phyloP scores from a whole-genome alignment of 371 early-diverging fungal species.

The Apophysomyces elegans region DNA sequence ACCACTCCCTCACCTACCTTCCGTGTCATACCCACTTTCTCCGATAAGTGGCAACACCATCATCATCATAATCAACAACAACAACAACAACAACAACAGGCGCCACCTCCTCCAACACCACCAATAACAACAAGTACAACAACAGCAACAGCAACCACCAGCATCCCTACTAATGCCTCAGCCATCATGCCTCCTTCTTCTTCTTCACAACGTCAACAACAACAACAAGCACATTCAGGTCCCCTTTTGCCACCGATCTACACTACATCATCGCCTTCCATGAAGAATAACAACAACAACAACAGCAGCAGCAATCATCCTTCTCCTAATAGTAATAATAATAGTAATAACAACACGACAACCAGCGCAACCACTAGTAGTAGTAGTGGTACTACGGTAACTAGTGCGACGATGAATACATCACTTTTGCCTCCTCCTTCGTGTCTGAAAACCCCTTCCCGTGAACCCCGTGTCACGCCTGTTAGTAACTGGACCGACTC shows the following conservation, averaged over 20 bases:
- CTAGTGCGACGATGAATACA: slow-evolving; percentile 6
- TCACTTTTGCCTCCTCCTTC: not conserved
- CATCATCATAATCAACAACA: slow-evolving; percentile 14
- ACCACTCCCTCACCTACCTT: slow-evolving; percentile 40
- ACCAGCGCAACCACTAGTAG: not conserved
- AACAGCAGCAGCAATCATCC: not conserved
- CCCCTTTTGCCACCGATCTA: no score
- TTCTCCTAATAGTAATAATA: not conserved
- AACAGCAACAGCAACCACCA: slow-evolving; percentile 6
- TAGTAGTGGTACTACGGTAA: slow-evolving; percentile 7
- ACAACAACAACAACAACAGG: not conserved
- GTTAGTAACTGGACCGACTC: slow-evolving; percentile 19
- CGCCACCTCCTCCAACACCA: not conserved
- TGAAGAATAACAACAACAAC: slow-evolving; percentile 6
- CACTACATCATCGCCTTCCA: slow-evolving; percentile 23
- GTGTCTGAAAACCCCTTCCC: not conserved
- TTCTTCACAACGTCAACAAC: no score
- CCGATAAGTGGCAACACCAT: slow-evolving; percentile 16
- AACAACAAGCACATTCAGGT: no score
- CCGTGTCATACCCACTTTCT: slow-evolving; percentile 34
- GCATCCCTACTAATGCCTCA: not conserved
- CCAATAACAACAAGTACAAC: slow-evolving; percentile 9
- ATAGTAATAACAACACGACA: not conserved
- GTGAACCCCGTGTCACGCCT: slow-evolving; percentile 10
- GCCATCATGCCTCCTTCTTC: not conserved